A percentile compares a stretch with the other conserved stretches of the same genome.
These are phyloP conservation scores for Syzygium jambos DNA, from an alignment of 345 rosid species.

Conservation along the genomic window DNA sequence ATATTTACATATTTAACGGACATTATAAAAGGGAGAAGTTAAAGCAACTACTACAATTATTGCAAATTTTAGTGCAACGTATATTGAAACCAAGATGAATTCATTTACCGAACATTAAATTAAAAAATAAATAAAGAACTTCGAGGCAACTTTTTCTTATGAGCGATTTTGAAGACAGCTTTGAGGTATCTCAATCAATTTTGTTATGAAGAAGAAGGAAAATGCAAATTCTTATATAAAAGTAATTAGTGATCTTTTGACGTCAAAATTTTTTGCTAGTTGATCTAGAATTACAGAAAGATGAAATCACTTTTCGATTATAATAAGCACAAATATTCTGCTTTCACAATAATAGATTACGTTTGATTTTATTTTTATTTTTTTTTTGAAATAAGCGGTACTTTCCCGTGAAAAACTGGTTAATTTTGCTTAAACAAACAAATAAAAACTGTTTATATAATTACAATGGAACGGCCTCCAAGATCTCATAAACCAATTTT, in stretches of 20 bases:
- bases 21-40: background rate
- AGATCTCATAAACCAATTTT: background rate
- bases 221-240: background rate
- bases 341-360: background rate
- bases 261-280: background rate
- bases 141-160: background rate
- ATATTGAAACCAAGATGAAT: background rate
- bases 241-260: background rate
- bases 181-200: background rate
- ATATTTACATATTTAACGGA: background rate
- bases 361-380: background rate
- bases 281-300: background rate
- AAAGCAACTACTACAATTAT: background rate
- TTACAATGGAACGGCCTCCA: background rate
- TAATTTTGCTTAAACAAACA: background rate
- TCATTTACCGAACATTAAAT: background rate
- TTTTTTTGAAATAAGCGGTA: background rate
- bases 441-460: background rate
- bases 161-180: background rate
- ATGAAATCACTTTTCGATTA: background rate
- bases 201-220: background rate
- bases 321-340: background rate
- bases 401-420: background rate
- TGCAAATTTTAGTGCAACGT: background rate
- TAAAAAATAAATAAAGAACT: background rate